These are phyloP conservation scores for Glutinoglossum americanum DNA, from an alignment of 495 filamentous ascomycete species.

Conservation along the genomic window DNA sequence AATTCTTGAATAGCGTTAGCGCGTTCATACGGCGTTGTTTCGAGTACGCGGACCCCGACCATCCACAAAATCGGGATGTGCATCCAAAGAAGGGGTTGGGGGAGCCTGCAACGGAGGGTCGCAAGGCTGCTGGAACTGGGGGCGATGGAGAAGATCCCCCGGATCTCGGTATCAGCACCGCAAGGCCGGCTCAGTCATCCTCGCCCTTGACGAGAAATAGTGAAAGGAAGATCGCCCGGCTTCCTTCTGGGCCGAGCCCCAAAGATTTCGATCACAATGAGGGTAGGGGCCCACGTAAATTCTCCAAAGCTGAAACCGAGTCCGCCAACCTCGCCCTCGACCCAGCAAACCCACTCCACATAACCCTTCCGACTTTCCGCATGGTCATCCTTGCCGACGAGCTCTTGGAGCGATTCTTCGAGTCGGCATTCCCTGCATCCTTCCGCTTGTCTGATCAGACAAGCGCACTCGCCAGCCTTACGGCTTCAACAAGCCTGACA, in stretches of 20 bases:
- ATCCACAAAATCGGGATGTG: slow-evolving; percentile 28
- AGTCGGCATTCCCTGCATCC: slow-evolving; percentile 53
- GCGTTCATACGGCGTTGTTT: slow-evolving; percentile 93
- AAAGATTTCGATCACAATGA: not conserved
- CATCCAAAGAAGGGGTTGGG: slow-evolving; percentile 6
- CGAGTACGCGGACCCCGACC: slow-evolving; percentile 92
- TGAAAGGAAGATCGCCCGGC: not conserved
- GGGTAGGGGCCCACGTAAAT: slow-evolving; percentile 12
- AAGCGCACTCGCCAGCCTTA: slow-evolving; percentile 19
- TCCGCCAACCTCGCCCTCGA: slow-evolving; percentile 77
- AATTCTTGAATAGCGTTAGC: slow-evolving; percentile 75
- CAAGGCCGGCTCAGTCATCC: not conserved
- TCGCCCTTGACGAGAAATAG: not conserved
- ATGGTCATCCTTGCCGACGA: slow-evolving; percentile 98
- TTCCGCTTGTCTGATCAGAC: slow-evolving; percentile 36
- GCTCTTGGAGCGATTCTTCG: slow-evolving; percentile 87
- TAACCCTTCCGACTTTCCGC: slow-evolving; percentile 92
- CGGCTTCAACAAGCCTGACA: slow-evolving; percentile 51
- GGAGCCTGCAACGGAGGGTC: slow-evolving; percentile 27
- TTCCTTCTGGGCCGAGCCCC: not conserved
- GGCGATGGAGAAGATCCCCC: not conserved
- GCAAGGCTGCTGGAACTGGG: slow-evolving; percentile 44
- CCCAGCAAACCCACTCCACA: slow-evolving; percentile 76
- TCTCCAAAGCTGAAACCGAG: slow-evolving; percentile 32
- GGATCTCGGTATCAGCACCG: not conserved